Evolutionary conservation across 805 yeast species (phyloP).

Genomic region (Candida methanosorbosa): DNA sequence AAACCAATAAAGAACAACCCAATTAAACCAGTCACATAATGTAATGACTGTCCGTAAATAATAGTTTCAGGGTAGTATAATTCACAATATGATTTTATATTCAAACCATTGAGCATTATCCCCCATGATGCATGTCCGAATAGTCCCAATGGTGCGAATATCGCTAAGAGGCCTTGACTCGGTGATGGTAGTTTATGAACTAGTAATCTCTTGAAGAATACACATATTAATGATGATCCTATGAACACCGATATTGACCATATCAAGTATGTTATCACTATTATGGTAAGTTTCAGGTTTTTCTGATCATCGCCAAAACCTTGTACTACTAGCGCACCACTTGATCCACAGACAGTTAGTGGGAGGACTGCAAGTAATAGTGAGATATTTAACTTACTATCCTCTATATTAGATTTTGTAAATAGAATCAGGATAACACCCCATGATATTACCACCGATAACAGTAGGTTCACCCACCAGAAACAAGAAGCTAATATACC

Average conservation of each 20-base stretch:
- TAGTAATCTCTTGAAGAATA: constrained; percentile 53
- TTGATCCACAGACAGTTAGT: constrained; percentile 60
- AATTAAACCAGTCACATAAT: constrained; percentile 6
- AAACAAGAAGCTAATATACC: constrained; percentile 35
- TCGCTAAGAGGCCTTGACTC: constrained; percentile 42
- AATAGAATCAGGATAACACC: constrained; percentile 42
- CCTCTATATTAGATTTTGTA: constrained; percentile 21
- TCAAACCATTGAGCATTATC: constrained; percentile 30
- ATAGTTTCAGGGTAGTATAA: constrained; percentile 4
- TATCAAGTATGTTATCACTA: constrained; percentile 43
- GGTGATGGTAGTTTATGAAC: constrained; percentile 52
- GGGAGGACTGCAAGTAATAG: constrained; percentile 71
- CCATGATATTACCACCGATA: constrained; percentile 53
- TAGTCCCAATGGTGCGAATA: constrained; percentile 72
- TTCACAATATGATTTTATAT: constrained; percentile 7
- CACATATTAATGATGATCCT: constrained; percentile 45
- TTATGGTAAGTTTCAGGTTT: constrained; percentile 41
- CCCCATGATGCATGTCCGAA: constrained; percentile 80
- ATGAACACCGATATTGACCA: constrained; percentile 67
- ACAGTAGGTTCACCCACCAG: constrained; percentile 60
- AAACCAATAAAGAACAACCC: constrained; percentile 10
- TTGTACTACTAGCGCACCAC: constrained; percentile 46
- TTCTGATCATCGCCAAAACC: constrained; percentile 27
- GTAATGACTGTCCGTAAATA: constrained; percentile 3
- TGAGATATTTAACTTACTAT: constrained; percentile 39